A percentile compares a stretch with the other conserved stretches of the same genome.
These are phyloP conservation scores for Pichia occidentalis DNA, from an alignment of 805 yeast species.

Conservation along the genomic window DNA sequence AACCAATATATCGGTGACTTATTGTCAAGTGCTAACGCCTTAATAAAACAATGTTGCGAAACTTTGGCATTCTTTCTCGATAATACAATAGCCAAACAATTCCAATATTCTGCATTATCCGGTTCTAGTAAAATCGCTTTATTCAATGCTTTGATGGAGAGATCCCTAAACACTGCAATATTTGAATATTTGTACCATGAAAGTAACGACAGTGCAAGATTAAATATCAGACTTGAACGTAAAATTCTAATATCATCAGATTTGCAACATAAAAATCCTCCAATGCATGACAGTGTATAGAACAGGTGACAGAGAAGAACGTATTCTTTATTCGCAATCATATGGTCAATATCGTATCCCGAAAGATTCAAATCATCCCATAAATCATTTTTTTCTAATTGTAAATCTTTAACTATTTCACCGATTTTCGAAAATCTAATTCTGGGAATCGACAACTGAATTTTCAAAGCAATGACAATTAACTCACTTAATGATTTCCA, in stretches of 20 bases:
- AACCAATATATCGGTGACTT: conserved; percentile 70
- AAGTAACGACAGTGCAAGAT: conserved; percentile 63
- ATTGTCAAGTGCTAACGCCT: conserved; percentile 65
- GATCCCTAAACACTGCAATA: conserved; percentile 32
- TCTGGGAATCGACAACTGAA: conserved; percentile 45
- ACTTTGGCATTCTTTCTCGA: conserved; percentile 58
- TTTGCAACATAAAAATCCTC: conserved; percentile 16
- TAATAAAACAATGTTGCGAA: conserved; percentile 89
- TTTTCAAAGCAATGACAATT: conserved; percentile 43
- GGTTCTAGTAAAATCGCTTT: conserved; percentile 67
- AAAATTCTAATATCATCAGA: conserved; percentile 39
- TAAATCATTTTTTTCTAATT: conserved; percentile 5
- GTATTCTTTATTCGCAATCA: conserved; percentile 30
- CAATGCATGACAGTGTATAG: conserved; percentile 32
- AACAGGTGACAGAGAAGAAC: conserved; percentile 16
- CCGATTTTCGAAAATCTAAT: conserved; percentile 41
- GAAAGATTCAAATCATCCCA: background rate
- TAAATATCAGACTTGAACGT: conserved; percentile 51
- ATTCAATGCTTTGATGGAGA: conserved; percentile 53
- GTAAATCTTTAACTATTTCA: conserved; percentile 21
- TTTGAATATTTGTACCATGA: conserved; percentile 34
- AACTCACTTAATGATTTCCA: conserved; percentile 66
- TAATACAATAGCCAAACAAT: conserved; percentile 72
- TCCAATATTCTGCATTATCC: conserved; percentile 70
- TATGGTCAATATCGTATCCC: conserved; percentile 2